Conservation (phyloP, 2,329 filamentous ascomycete genomes). For the Xylariaceae sp. region DNA sequence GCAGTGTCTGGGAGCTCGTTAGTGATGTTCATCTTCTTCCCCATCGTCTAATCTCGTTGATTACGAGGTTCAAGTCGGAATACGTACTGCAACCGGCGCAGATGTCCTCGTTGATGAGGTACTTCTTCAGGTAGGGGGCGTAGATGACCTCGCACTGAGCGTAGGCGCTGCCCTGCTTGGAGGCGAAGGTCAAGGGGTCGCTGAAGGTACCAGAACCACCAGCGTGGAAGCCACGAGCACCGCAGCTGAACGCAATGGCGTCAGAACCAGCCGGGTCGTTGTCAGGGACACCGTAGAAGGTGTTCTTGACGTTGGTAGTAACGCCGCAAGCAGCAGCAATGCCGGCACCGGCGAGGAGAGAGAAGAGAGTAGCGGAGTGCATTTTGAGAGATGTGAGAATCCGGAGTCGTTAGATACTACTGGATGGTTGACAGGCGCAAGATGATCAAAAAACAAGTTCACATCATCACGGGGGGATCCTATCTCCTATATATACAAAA, state of each 20-base stretch:
- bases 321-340: conserved; percentile 23
- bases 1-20: conserved; percentile 7
- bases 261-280: conserved; percentile 35
- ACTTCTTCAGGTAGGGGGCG: conserved; percentile 40
- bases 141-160: conserved; percentile 41
- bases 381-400: conserved; percentile 2
- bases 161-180: conserved; percentile 36
- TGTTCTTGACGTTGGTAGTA: conserved; percentile 29
- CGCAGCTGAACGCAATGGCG: conserved; percentile 35
- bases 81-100: conserved; percentile 26
- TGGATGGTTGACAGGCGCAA: background rate
- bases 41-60: background rate
- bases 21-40: background rate
- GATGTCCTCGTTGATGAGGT: conserved; percentile 32
- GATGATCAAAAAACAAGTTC: background rate
- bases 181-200: conserved; percentile 41
- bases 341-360: conserved; percentile 8
- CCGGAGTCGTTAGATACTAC: background rate
- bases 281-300: conserved; percentile 39
- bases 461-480: background rate
- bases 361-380: conserved; percentile 6
- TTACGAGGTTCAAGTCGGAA: background rate
- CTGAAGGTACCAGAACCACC: conserved; percentile 39
- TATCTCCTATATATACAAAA: background rate
- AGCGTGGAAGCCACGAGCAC: conserved; percentile 32